Conservation (phyloP, 2,329 filamentous ascomycete species). For the Claviceps cyperi region DNA sequence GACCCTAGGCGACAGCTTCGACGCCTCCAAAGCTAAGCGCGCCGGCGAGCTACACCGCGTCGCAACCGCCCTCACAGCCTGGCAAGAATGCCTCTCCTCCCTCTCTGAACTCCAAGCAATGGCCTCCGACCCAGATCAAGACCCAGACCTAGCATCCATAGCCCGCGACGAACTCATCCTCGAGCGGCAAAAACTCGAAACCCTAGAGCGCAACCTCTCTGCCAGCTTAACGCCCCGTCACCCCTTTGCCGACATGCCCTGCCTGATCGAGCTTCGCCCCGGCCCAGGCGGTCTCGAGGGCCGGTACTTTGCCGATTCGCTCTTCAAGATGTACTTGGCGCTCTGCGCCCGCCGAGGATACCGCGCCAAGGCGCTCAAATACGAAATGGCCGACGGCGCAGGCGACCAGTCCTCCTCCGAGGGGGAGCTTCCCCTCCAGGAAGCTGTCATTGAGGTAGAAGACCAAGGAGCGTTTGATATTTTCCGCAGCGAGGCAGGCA, state of each 20-base stretch:
- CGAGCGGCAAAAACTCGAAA: conserved; percentile 46
- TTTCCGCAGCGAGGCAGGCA: conserved; percentile 78
- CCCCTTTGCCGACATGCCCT: conserved; percentile 79
- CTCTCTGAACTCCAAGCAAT: conserved; percentile 39
- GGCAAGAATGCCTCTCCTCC: conserved; percentile 38
- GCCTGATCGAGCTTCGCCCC: conserved; percentile 80
- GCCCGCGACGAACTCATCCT: conserved; percentile 67
- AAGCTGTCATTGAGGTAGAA: conserved; percentile 77
- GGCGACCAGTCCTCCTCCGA: conserved; percentile 36
- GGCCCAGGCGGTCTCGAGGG: conserved; percentile 88
- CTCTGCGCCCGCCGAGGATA: conserved; percentile 61
- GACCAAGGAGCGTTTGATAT: conserved; percentile 64
- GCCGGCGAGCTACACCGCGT: conserved; percentile 47
- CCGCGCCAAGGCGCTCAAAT: conserved; percentile 57
- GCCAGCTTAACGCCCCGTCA: conserved; percentile 72
- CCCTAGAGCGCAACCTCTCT: conserved; percentile 54
- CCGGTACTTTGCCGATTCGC: conserved; percentile 71
- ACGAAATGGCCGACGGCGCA: conserved; percentile 57
- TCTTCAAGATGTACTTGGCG: conserved; percentile 78
- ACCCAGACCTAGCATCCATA: conserved; percentile 60
- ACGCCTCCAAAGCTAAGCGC: conserved; percentile 41
- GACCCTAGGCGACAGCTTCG: conserved; percentile 38
- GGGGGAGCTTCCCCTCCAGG: conserved; percentile 58
- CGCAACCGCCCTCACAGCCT: conserved; percentile 41
- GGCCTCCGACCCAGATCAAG: conserved; percentile 30